Evolutionary conservation across 2,329 filamentous ascomycete species (phyloP), one percentile per base, ranked within the genome.

Genomic region (Fusarium sororula): DNA sequence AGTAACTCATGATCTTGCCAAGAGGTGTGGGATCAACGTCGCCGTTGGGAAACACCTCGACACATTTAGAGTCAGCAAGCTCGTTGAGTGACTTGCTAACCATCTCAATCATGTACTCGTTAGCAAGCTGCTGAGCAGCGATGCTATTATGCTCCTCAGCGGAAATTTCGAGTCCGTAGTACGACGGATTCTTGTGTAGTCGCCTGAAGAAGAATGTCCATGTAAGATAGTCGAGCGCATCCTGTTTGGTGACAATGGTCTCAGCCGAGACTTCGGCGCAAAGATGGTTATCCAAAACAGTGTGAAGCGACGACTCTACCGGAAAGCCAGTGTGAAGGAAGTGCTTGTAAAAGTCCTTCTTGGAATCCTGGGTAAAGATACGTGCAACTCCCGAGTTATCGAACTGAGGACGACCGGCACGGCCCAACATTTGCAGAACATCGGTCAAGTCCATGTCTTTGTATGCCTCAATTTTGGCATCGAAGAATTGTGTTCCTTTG

Each of bases 161-260:
- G 1, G 94, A 94, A 50, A 99, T 96, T 80, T 98, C 93, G 1
- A 99, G 90, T 1, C 97, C 97, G 77, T 99, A 99, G 84, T 98
- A 99, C 0, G 95, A 97, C 3, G 96, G 96, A 78, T 99, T 99
- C 87, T 99, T 99, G 86, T 99, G 96, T 44, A 99, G 85, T 17
- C 96, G 89, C 6, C 97, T 91, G 88, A 99, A 99, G 89, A 99
- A 99, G 86, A 99, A 99, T 2, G 97, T 99, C 96, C 97, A 99
- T 0, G 96, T 99, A 60, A 99, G 85, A 80, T 99, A 99, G 82
- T 99, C 97, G 8, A 99, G 88, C 2, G 96, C 96, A 83, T 99
- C 96, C 83, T 99, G 96, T 83, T 98, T 98, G 14, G 95, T 97
- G 38, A 92, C 87, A 57, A 99, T 94, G 1, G 96, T 99, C 75